phyloP scores from a whole-genome alignment of 805 yeast genomes.

The Ascoidea tarda region DNA sequence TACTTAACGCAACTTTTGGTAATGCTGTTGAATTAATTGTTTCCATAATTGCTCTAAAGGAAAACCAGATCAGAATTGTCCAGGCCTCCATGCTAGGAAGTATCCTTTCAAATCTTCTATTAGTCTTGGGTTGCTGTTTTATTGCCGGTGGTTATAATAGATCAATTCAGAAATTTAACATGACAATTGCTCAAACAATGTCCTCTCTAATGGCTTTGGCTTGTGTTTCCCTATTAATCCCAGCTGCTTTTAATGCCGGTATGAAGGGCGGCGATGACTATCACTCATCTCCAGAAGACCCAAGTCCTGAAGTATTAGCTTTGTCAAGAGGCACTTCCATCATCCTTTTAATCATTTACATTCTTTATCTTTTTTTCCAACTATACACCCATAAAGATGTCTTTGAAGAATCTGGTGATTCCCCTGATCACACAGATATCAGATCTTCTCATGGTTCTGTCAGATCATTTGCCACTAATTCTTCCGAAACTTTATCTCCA shows the following conservation, averaged over 20 bases:
- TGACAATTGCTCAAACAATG: constrained; percentile 98
- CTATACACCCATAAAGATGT: constrained; percentile 69
- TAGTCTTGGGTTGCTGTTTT: constrained; percentile 94
- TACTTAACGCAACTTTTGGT: constrained; percentile 93
- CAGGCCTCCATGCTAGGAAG: constrained; percentile 97
- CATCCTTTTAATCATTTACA: constrained; percentile 62
- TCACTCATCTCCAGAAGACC: constrained; percentile 17
- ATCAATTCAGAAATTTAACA: constrained; percentile 79
- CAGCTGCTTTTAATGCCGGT: constrained; percentile 91
- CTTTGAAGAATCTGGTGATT: constrained; percentile 27
- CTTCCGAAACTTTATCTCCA: constrained; percentile 30
- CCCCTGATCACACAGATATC: background rate
- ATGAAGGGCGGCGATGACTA: too few relatives aligned
- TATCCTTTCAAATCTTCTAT: constrained; percentile 71
- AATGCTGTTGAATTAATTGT: constrained; percentile 96
- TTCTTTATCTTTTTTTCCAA: constrained; percentile 75
- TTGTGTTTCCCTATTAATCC: constrained; percentile 76
- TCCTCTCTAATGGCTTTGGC: constrained; percentile 85
- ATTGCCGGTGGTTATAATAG: constrained; percentile 84
- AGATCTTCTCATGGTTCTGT: background rate
- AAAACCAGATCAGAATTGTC: constrained; percentile 83
- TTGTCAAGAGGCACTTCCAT: constrained; percentile 81
- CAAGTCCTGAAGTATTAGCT: constrained; percentile 40
- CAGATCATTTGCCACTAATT: constrained; percentile 12
- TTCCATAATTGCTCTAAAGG: constrained; percentile 73